Percentiles rank a stretch among this genome's conserved stretches.
phyloP scores from a whole-genome alignment of 108 stramenopile species.

The Epithemia pelagica region DNA sequence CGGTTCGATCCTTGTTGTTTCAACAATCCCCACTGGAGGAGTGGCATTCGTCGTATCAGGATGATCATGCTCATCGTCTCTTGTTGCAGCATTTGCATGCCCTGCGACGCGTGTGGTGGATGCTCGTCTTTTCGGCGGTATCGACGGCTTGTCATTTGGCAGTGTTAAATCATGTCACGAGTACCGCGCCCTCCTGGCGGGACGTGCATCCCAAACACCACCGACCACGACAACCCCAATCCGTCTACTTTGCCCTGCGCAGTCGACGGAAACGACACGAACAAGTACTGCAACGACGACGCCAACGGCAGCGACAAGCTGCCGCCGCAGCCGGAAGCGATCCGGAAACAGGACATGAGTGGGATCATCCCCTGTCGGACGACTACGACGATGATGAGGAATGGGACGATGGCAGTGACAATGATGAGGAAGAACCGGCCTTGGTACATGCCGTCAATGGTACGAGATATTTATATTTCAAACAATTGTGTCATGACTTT shows the following conservation, averaged over 20 bases:
- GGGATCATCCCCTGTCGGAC: background rate
- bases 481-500: no score
- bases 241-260: constrained; percentile 16
- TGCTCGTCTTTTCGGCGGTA: constrained; percentile 43
- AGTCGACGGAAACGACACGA: constrained; percentile 19
- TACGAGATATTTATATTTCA: no score
- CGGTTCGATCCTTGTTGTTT: no score
- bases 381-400: constrained; percentile 14
- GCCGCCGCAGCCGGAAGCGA: constrained; percentile 17
- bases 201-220: constrained; percentile 1
- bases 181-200: constrained; percentile 52
- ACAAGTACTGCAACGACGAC: constrained; percentile 12
- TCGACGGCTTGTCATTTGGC: constrained; percentile 57
- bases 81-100: constrained; percentile 19
- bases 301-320: constrained; percentile 25
- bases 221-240: background rate
- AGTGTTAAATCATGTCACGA: constrained; percentile 71
- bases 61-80: background rate
- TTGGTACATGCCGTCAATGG: constrained; percentile 9
- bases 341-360: background rate
- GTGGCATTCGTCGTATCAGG: no score
- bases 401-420: constrained; percentile 4
- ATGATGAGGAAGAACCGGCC: constrained; percentile 15
- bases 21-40: no score
- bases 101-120: constrained; percentile 40